Evolutionary conservation across 169 alveolate genomes (phyloP), one percentile per base, ranked within the genome.

Genomic region (Pseudocohnilembus persalinus): DNA sequence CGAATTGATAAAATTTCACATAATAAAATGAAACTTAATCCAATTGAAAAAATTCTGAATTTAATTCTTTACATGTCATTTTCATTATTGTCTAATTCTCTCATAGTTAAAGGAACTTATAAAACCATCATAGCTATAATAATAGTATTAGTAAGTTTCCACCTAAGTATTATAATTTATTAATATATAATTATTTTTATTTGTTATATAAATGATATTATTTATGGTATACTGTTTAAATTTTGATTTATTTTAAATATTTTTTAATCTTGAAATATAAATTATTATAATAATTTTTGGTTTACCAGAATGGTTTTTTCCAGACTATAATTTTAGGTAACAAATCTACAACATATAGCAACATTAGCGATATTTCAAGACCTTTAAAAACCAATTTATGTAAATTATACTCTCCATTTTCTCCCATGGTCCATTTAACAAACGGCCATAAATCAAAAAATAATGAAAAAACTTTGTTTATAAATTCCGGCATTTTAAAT

Each of bases 301-400:
- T n/a, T n/a, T n/a, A n/a, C n/a, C n/a, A n/a, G n/a, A n/a, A n/a
- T 29, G 87, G 87, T 35, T 89, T 84, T 77, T 82, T 89, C 93
- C 93, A 89, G 30, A 89, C 76, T 32, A 89, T 85, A 0, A 89
- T 89, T 75, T 89, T 89, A 68, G 93, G 93, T 25, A 89, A 74
- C 29, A 89, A 81, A 33, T 89, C 93, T 29, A 81, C 64, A 6
- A 83, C 74, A 73, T 89, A 89, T 31, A 89, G 81, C 32, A 85
- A 29, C 20, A 85, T 77, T 49, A 89, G 87, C 1, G 87, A 73
- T 24, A 89, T 73, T 76, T 89, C 93, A 1, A 89, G 29, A 33
- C 68, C 73, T 27, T 77, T 77, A 35, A 33, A 77, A 24, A 77
- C 73, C 0, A 77, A 64, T 29, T 77, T 77, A 31, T n/a, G n/a